A percentile compares a stretch with the other conserved stretches of the same genome.
These are phyloP conservation scores for Solanum medicagineum DNA, from an alignment of 257 asterid genomes.

Conservation along the genomic window DNA sequence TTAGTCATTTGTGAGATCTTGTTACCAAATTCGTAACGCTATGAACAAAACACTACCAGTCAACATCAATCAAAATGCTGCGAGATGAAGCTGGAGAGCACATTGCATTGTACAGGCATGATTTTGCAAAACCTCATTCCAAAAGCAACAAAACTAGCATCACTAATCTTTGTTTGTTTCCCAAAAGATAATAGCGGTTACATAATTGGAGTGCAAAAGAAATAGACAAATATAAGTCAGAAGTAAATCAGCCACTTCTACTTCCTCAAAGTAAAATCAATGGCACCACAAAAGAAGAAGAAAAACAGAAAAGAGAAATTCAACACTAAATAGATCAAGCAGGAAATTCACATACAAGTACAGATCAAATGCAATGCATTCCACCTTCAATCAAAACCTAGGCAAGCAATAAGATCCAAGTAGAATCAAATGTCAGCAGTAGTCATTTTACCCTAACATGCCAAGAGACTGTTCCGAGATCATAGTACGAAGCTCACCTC, in stretches of 20 bases:
- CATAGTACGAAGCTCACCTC: conserved; percentile 38
- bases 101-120: background rate
- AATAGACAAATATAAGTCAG: background rate
- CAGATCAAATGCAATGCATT: background rate
- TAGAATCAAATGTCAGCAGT: background rate
- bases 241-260: background rate
- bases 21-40: background rate
- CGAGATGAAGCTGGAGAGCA: background rate
- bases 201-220: background rate
- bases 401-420: background rate
- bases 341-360: background rate
- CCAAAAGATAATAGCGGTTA: background rate
- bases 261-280: background rate
- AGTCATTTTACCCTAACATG: background rate
- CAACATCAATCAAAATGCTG: background rate
- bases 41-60: background rate
- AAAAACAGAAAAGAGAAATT: background rate
- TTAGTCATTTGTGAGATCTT: background rate
- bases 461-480: background rate
- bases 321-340: background rate
- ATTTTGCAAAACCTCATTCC: background rate
- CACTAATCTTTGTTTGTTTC: background rate
- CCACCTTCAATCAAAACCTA: background rate
- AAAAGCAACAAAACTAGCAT: background rate
- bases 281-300: background rate